Evolutionary conservation across 1,284 basidiomycete species (phyloP), one percentile per base, ranked within the genome.

Genomic region (Apiotrichum mycotoxinovorans): DNA sequence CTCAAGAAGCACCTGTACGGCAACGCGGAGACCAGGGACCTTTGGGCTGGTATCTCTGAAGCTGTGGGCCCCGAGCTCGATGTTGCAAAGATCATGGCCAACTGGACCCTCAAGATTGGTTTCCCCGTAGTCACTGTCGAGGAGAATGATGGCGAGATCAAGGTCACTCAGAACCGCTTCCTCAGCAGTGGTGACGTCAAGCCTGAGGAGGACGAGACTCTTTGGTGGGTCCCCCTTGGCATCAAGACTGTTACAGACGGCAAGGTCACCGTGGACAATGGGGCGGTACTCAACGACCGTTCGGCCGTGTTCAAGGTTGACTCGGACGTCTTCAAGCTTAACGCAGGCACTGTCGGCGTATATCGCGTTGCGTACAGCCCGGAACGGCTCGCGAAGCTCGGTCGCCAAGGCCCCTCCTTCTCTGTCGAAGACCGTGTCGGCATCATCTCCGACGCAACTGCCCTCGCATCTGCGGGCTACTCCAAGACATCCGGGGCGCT

Each of bases 101-200:
- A 88, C 71, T 98, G 93, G 94, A 87, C 93, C 42, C 83, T 85
- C 57, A 90, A 92, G 83, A 85, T 87, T 60, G 91, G 91, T 23
- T 92, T 86, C 79, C 92, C 92, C 3, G 85, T 98, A 22, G 74
- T 98, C 47, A 89, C 85, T 18, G 91, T 97, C 37, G 87, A 84
- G 0, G 92, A 96, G 75, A 82, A 79, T 4, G 75, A 80, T 1
- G 83, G 83, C 42, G 85, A 85, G 59, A 85, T 94, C 62, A 79
- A 79, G 55, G 80, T 93, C 47, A 85, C 87, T 40, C 95, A 98
- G 78, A 91, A 96, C 74, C 85, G 95, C 27, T 97, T 97, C 83
- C 79, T 97, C 45, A 87, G 89, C 69, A 89, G 86, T 2, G 92
- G 91, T 3, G 83, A 83, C 60, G 85, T 85, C 10, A 82, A 84